Evolutionary conservation across 2,329 filamentous ascomycete genomes (phyloP), one percentile per base, ranked within the genome.

Genomic region (Cylindrodendrum hubeiense): DNA sequence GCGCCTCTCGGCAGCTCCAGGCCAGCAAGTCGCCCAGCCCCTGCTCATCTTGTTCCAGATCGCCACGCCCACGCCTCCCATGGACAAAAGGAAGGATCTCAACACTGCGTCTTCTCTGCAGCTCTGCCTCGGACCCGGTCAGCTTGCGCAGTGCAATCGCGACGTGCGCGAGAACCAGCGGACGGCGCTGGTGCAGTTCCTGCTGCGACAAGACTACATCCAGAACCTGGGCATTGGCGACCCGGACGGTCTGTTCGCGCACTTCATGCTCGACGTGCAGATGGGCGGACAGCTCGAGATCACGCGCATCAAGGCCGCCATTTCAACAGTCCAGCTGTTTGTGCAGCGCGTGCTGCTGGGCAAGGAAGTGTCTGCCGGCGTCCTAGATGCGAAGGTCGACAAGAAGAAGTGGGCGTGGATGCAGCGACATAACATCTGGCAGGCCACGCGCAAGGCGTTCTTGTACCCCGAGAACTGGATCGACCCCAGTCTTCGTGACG

Each of bases 391-490:
- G 24, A 22, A 24, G 12, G 24, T 47, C 21, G 21, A 52, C 5
- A 6, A 15, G 2, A 13, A n/a, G 4, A 26, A 30, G 15, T 65
- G 63, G 63, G 34, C 47, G 5, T 53, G 46, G 44, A 61, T 61
- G 44, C 17, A 49, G 21, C 44, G 33, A 8, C 50, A 62, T 5
- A 46, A 9, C 4, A 19, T 51, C 6, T 66, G 63, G 63, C 37
- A 58, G 37, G 52, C 63, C 2, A 39, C 30, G 17, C 46, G 58
- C 1, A 54, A 55, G 21, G 43, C 54, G 10, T 66, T 59, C 33
- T 24, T 66, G 7, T 66, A 56, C 21, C 63, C 63, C 1, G 59
- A 66, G 49, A 66, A 66, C 43, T 66, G 63, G 63, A 58, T 66
- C 33, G 37, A 57, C 5, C 53, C 63, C 8, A 33, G 46, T 10